A percentile compares a stretch with the other conserved stretches of the same genome.
These are phyloP conservation scores for Cytospora mali DNA, from an alignment of 2,329 filamentous ascomycete genomes.

Conservation along the genomic window DNA sequence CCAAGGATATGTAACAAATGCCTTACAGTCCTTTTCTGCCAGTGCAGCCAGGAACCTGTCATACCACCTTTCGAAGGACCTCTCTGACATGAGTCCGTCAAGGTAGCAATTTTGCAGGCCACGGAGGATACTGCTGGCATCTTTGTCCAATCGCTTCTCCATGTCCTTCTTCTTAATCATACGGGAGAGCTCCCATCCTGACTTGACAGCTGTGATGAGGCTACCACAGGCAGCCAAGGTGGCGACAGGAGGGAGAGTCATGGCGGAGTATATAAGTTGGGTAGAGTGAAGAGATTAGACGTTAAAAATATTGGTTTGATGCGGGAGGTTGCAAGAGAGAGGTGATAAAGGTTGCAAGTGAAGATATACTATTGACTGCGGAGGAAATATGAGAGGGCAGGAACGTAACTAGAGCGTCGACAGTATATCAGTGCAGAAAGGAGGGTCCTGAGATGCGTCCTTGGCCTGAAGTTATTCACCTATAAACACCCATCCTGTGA, in stretches of 20 bases:
- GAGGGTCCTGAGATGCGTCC: background rate
- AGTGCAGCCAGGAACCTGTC: conserved; percentile 35
- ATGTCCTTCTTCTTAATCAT: conserved; percentile 35
- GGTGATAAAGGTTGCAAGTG: background rate
- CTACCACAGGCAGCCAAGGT: conserved; percentile 36
- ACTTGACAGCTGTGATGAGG: conserved; percentile 36
- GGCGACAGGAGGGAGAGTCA: conserved; percentile 33
- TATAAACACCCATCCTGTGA: background rate
- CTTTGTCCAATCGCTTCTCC: conserved; percentile 28
- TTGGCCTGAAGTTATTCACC: background rate
- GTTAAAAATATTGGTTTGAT: no score
- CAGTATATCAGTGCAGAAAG: conserved; percentile 22
- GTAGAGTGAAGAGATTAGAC: background rate
- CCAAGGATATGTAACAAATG: background rate
- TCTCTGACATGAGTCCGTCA: conserved; percentile 31
- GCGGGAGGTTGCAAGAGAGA: background rate
- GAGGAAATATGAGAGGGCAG: background rate
- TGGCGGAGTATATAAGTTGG: conserved; percentile 19
- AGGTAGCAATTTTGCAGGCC: conserved; percentile 25
- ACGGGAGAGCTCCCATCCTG: conserved; percentile 36
- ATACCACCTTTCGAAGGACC: conserved; percentile 35
- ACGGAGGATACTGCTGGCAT: conserved; percentile 24
- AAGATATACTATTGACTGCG: conserved; percentile 7
- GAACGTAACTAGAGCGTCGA: conserved; percentile 6
- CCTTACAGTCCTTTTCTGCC: conserved; percentile 35